Evolutionary conservation across 1,139 yeast genomes (phyloP).

Genomic region (Nakaseomyces sp.): DNA sequence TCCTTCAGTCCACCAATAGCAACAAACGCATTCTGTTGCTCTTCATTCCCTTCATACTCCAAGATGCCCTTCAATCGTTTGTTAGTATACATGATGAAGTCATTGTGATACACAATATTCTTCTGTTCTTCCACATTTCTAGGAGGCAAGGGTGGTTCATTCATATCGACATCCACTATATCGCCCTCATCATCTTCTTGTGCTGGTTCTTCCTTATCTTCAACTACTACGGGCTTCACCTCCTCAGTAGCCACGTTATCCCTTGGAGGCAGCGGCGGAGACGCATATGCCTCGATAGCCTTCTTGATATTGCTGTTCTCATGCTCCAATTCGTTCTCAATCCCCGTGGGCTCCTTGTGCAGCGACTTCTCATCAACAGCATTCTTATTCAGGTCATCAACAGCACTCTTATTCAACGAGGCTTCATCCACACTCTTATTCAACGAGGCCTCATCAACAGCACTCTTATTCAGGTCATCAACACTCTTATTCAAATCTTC

Average conservation of each 20-base stretch:
- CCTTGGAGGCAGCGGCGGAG: slow-evolving; percentile 13
- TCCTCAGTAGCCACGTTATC: slow-evolving; percentile 5
- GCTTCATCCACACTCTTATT: too few species aligned
- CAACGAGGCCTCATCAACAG: too few species aligned
- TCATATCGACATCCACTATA: neutral
- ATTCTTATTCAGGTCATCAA: too few species aligned
- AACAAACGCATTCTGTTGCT: neutral
- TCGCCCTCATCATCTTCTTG: neutral
- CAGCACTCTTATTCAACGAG: too few species aligned
- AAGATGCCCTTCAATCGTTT: neutral
- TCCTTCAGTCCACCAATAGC: neutral
- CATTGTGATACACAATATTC: slow-evolving; percentile 1
- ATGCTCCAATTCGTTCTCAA: slow-evolving; percentile 4
- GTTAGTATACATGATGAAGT: neutral
- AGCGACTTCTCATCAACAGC: neutral
- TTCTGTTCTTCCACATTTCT: slow-evolving; percentile 29
- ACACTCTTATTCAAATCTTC: neutral
- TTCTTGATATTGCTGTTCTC: slow-evolving; percentile 7
- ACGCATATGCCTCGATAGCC: slow-evolving; percentile 4
- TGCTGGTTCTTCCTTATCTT: neutral
- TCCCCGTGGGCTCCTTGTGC: slow-evolving; percentile 16
- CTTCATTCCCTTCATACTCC: neutral
- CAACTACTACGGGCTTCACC: neutral
- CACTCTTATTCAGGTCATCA: too few species aligned
- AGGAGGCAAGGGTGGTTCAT: slow-evolving; percentile 7